phyloP scores from a whole-genome alignment of 805 yeast genomes.

The Schwanniomyces vanrijiae region DNA sequence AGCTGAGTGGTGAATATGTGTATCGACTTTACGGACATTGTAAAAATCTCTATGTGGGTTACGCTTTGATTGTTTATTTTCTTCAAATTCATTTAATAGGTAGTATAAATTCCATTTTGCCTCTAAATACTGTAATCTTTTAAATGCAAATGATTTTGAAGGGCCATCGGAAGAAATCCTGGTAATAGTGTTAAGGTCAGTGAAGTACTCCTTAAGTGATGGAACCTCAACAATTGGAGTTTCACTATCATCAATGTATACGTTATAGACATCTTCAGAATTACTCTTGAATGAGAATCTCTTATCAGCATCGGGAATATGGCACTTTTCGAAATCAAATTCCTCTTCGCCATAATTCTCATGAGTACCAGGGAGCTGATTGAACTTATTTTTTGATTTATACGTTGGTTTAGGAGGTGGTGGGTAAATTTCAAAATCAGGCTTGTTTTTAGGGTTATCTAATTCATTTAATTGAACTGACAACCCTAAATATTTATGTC shows the following conservation, averaged over 20 bases:
- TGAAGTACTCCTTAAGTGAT: conserved; percentile 79
- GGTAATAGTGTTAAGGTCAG: conserved; percentile 75
- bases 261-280: conserved; percentile 70
- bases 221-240: conserved; percentile 62
- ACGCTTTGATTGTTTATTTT: conserved; percentile 82
- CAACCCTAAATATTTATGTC: conserved; percentile 70
- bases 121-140: conserved; percentile 88
- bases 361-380: conserved; percentile 36
- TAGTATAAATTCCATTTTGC: conserved; percentile 95
- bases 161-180: conserved; percentile 91
- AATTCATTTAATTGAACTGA: conserved; percentile 67
- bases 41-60: conserved; percentile 98
- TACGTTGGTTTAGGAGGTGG: conserved; percentile 88
- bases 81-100: conserved; percentile 88
- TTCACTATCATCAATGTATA: conserved; percentile 37
- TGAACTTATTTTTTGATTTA: conserved; percentile 58
- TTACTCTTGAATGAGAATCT: conserved; percentile 47
- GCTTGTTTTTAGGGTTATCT: conserved; percentile 81
- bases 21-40: conserved; percentile 94
- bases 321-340: conserved; percentile 59
- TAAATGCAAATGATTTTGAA: conserved; percentile 91
- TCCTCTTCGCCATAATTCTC: conserved; percentile 42
- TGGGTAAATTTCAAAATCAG: conserved; percentile 82
- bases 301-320: conserved; percentile 51
- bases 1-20: conserved; percentile 98